Conservation (phyloP, 345 rosid genomes). For the Gossypium raimondii region DNA sequence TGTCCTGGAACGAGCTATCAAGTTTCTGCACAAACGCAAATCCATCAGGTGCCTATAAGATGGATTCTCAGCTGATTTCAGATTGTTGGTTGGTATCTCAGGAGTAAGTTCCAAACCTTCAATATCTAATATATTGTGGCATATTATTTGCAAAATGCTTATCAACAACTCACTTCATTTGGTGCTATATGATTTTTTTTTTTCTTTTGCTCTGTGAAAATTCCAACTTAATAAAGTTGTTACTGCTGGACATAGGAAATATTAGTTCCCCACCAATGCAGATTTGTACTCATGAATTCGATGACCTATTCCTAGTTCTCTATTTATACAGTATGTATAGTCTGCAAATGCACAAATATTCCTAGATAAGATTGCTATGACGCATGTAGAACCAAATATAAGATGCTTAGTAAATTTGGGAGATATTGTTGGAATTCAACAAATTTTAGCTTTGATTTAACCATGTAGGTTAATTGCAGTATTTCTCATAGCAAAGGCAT, state of each 20-base stretch:
- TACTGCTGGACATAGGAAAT: neutral
- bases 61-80: conserved; percentile 32
- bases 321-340: neutral
- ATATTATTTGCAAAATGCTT: neutral
- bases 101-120: conserved; percentile 38
- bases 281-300: neutral
- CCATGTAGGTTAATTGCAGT: neutral
- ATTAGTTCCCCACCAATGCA: neutral
- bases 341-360: neutral
- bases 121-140: neutral
- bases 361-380: neutral
- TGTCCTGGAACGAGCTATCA: conserved; percentile 38
- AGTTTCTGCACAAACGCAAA: conserved; percentile 22
- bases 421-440: neutral
- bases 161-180: neutral
- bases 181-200: neutral
- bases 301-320: neutral
- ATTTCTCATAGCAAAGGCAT: neutral
- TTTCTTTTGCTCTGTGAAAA: neutral
- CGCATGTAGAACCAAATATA: neutral
- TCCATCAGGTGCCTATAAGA: conserved; percentile 26
- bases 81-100: conserved; percentile 48
- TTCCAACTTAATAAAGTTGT: neutral
- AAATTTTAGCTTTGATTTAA: neutral
- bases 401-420: neutral